A percentile compares a stretch with the other conserved stretches of the same genome.
Conservation (phyloP, 371 early-diverging fungal species). For the Mucor indicus region DNA sequence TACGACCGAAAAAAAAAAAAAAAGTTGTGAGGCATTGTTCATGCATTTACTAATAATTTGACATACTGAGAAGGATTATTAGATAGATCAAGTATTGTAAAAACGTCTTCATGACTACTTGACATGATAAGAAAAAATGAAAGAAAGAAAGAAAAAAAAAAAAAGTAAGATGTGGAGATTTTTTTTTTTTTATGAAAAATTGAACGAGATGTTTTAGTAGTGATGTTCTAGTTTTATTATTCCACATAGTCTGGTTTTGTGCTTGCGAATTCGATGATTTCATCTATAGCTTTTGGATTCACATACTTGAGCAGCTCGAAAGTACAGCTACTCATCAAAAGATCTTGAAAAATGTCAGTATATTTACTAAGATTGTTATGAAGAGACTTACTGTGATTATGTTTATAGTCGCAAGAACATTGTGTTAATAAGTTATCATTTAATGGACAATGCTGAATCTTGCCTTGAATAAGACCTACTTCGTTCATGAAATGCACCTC, state of each 20-base stretch:
- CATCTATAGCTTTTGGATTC: constrained; percentile 9
- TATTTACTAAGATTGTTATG: no score
- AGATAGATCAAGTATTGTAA: constrained; percentile 14
- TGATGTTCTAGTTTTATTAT: no score
- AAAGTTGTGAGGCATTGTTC: no score
- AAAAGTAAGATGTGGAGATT: background rate
- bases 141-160: background rate
- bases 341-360: no score
- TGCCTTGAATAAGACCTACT: constrained; percentile 69
- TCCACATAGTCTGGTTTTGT: no score
- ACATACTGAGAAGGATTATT: constrained; percentile 17
- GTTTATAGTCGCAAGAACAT: constrained; percentile 31
- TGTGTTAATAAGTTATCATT: constrained; percentile 6
- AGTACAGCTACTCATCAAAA: constrained; percentile 32
- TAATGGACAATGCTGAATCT: constrained; percentile 41
- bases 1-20: no score
- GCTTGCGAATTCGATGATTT: constrained; percentile 17
- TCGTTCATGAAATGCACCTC: constrained; percentile 89
- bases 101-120: no score
- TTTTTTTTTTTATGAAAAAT: background rate
- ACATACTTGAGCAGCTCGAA: constrained; percentile 14
- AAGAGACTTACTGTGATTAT: constrained; percentile 28
- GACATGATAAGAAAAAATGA: background rate
- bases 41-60: no score
- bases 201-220: no score